Conservation (phyloP, 306 rosid genomes). For the Hylodesmum podocarpum region DNA sequence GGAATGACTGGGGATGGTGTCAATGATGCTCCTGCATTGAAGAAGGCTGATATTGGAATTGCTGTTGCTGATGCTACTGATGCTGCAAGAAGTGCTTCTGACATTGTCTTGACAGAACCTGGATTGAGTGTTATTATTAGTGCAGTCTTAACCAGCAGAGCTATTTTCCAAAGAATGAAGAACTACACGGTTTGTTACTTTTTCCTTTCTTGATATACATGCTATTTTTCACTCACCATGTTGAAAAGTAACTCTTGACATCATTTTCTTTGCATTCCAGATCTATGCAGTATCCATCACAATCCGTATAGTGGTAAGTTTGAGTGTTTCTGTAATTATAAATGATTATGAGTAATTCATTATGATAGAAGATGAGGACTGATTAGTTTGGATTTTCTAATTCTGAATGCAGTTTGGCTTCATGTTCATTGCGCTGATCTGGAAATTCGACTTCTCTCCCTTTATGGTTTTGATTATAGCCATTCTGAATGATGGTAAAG, state of each 20-base stretch:
- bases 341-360: not conserved
- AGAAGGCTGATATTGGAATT: constrained; percentile 96
- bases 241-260: constrained; percentile 9
- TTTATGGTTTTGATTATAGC: constrained; percentile 99
- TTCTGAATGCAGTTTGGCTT: constrained; percentile 83
- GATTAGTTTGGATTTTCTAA: constrained; percentile 12
- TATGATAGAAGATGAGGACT: not conserved
- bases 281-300: constrained; percentile 98
- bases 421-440: constrained; percentile 87
- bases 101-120: constrained; percentile 96
- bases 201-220: not conserved
- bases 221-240: not conserved
- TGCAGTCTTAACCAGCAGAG: constrained; percentile 95
- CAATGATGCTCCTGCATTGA: constrained; percentile 96
- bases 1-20: constrained; percentile 99
- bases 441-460: constrained; percentile 98
- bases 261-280: constrained; percentile 43
- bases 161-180: constrained; percentile 98
- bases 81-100: constrained; percentile 97
- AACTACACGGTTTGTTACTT: constrained; percentile 81
- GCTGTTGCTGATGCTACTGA: constrained; percentile 99
- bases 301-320: constrained; percentile 96
- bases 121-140: constrained; percentile 98
- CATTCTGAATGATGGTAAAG: constrained; percentile 90
- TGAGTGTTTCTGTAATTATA: not conserved